These are phyloP conservation scores for Kurtzmaniella quercitrusa DNA, from an alignment of 1,139 yeast genomes.

Conservation along the genomic window DNA sequence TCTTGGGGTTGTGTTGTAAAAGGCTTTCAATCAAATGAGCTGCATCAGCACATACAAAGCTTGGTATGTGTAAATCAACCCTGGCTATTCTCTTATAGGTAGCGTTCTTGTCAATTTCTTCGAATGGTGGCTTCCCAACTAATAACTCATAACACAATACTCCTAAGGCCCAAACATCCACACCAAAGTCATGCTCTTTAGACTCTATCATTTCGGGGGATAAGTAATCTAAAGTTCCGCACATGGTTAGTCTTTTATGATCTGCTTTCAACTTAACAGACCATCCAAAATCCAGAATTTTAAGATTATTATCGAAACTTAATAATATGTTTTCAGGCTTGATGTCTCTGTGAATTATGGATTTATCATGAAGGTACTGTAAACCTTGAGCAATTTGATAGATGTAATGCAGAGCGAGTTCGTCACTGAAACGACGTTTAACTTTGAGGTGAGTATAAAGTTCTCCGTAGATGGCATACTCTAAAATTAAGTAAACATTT, in stretches of 20 bases:
- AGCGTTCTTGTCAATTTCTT: constrained; percentile 66
- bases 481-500: constrained; percentile 79
- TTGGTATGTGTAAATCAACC: constrained; percentile 74
- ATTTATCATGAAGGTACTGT: constrained; percentile 67
- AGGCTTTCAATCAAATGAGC: constrained; percentile 62
- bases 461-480: constrained; percentile 85
- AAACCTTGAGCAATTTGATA: constrained; percentile 82
- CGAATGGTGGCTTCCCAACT: constrained; percentile 91
- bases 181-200: constrained; percentile 70
- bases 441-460: constrained; percentile 67
- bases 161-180: constrained; percentile 94
- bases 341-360: constrained; percentile 85
- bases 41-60: constrained; percentile 68
- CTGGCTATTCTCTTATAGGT: constrained; percentile 77
- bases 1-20: constrained; percentile 64
- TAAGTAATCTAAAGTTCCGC: constrained; percentile 91
- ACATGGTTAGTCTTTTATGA: constrained; percentile 66
- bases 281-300: constrained; percentile 96
- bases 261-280: constrained; percentile 49
- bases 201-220: constrained; percentile 96
- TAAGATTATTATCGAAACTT: constrained; percentile 67
- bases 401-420: constrained; percentile 72
- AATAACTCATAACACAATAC: constrained; percentile 80
- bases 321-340: constrained; percentile 88
- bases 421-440: constrained; percentile 65